Percentiles rank a stretch among this genome's conserved stretches.
Evolutionary conservation across 208 protist genomes (phyloP).

Genomic region (Blastocrithidia nonstop): DNA sequence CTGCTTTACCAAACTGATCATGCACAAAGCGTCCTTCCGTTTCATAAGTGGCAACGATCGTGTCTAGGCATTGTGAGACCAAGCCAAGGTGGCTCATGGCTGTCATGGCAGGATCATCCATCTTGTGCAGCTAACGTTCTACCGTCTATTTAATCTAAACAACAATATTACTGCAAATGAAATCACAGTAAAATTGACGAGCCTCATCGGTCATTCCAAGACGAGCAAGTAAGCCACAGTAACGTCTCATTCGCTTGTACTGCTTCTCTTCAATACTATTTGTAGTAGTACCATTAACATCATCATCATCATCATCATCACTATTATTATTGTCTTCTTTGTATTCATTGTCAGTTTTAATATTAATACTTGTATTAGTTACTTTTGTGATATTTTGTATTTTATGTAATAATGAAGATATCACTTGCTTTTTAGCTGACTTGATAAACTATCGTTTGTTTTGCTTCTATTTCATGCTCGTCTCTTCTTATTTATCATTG

Average conservation of each 20-base stretch:
- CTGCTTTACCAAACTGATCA: conserved; percentile 33
- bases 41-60: conserved; percentile 62
- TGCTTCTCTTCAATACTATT: background rate
- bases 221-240: conserved; percentile 4
- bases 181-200: conserved; percentile 33
- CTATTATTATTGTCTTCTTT: background rate
- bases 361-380: too few species aligned
- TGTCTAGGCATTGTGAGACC: conserved; percentile 65
- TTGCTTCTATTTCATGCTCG: too few species aligned
- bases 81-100: conserved; percentile 61
- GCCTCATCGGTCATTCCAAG: conserved; percentile 25
- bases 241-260: background rate
- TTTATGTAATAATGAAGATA: too few species aligned
- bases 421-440: too few species aligned
- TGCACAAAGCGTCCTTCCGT: conserved; percentile 45
- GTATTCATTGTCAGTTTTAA: background rate
- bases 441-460: too few species aligned
- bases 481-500: too few species aligned
- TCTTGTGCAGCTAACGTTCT: conserved; percentile 49
- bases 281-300: background rate
- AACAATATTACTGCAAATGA: conserved; percentile 54
- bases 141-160: conserved; percentile 38
- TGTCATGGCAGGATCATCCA: conserved; percentile 36
- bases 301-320: conserved; percentile 8
- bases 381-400: too few species aligned